Percentiles rank a stretch among this genome's conserved stretches.
Conservation (phyloP, 768 basidiomycete genomes). For the Tricholoma terreum region DNA sequence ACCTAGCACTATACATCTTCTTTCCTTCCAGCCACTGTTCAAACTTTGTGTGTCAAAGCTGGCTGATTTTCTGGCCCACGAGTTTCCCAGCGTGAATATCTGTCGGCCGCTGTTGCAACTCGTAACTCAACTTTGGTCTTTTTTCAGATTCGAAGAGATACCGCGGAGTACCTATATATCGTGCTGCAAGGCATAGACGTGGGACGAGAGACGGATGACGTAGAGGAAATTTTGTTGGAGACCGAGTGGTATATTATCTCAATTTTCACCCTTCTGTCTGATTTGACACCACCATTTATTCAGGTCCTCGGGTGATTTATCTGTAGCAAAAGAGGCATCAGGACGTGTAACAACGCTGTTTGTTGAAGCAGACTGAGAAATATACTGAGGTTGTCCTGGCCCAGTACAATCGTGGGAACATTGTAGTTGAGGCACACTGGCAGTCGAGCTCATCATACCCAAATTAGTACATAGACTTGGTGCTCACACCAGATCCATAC, state of each 20-base stretch:
- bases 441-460: too few relatives aligned
- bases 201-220: slow-evolving; percentile 58
- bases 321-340: slow-evolving; percentile 37
- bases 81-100: slow-evolving; percentile 70
- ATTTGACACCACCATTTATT: not conserved
- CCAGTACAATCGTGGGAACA: slow-evolving; percentile 13
- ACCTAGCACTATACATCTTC: slow-evolving; percentile 61
- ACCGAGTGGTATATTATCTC: slow-evolving; percentile 69
- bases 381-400: too few relatives aligned
- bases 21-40: slow-evolving; percentile 49
- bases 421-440: not conserved
- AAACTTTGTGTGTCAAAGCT: slow-evolving; percentile 44
- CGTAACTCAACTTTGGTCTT: slow-evolving; percentile 5
- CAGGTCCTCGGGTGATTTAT: slow-evolving; percentile 49
- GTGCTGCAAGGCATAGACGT: slow-evolving; percentile 69
- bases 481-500: not conserved
- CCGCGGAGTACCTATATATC: slow-evolving; percentile 82
- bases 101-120: slow-evolving; percentile 7
- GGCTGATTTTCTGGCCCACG: slow-evolving; percentile 66
- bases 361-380: not conserved
- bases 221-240: slow-evolving; percentile 70
- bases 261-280: not conserved
- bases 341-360: slow-evolving; percentile 40
- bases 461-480: not conserved
- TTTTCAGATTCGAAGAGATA: slow-evolving; percentile 68